Conservation (phyloP, 306 rosid genomes). For the Coriaria nepalensis region DNA sequence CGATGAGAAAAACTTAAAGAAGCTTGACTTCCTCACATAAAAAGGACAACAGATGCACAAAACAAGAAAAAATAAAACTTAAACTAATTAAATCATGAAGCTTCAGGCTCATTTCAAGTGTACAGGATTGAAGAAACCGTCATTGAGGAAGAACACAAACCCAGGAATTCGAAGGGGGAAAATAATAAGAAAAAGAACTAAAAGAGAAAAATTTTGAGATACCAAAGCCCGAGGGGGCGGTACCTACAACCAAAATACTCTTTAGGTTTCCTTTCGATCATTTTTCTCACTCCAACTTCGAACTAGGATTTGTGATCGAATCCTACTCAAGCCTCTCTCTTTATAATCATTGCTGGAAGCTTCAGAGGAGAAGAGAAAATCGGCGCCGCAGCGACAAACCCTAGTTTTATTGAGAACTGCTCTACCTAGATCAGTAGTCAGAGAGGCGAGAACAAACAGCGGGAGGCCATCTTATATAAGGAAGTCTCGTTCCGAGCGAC, state of each 20-base stretch:
- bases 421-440: too few relatives aligned
- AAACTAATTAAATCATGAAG: too few relatives aligned
- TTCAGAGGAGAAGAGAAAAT: too few relatives aligned
- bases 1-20: slow-evolving; percentile 20
- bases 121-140: slow-evolving; percentile 28
- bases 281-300: slow-evolving; percentile 2
- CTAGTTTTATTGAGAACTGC: too few relatives aligned
- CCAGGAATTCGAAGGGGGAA: background rate
- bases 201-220: slow-evolving; percentile 16
- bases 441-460: too few relatives aligned
- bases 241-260: slow-evolving; percentile 19
- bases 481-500: too few relatives aligned
- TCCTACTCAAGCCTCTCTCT: slow-evolving; percentile 81
- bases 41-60: slow-evolving; percentile 26
- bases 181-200: background rate
- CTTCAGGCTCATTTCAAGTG: slow-evolving; percentile 78
- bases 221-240: slow-evolving; percentile 47
- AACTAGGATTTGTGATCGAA: slow-evolving; percentile 8
- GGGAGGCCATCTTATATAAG: too few relatives aligned
- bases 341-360: slow-evolving; percentile 45
- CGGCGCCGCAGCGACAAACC: too few relatives aligned
- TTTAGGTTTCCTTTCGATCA: background rate
- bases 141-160: slow-evolving; percentile 26
- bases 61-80: background rate
- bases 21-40: slow-evolving; percentile 12